phyloP scores from a whole-genome alignment of 139 green algal species.

The Nannochloris sp. region DNA sequence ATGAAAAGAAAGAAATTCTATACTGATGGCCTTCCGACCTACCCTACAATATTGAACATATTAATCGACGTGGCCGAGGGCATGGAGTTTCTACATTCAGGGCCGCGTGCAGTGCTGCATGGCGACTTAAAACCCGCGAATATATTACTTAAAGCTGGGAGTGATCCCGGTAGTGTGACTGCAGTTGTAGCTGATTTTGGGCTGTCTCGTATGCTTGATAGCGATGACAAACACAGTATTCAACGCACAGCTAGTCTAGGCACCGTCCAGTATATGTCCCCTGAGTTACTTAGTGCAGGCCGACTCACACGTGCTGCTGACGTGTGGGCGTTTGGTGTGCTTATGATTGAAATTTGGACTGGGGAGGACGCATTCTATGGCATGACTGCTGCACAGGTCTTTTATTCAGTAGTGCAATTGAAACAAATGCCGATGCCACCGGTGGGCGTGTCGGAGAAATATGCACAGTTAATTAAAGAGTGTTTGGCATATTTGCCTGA shows the following conservation, averaged over 20 bases:
- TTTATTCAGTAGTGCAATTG: neutral
- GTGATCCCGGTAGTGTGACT: neutral
- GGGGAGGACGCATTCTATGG: neutral
- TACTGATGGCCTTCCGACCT: neutral
- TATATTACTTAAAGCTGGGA: slow-evolving; percentile 9
- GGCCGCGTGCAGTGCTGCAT: neutral
- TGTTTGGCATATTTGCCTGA: too few relatives aligned
- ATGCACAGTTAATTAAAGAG: too few relatives aligned
- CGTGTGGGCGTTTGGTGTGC: neutral
- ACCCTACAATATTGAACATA: neutral
- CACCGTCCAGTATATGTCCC: slow-evolving; percentile 6
- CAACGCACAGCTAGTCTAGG: slow-evolving; percentile 3
- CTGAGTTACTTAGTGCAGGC: neutral
- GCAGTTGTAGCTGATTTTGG: slow-evolving; percentile 11
- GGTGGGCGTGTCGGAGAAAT: too few relatives aligned
- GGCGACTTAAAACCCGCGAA: slow-evolving; percentile 6
- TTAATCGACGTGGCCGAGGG: slow-evolving; percentile 6
- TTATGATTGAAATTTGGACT: neutral
- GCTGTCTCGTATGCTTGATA: neutral
- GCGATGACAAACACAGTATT: neutral
- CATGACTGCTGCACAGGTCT: neutral
- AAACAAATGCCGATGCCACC: too few relatives aligned
- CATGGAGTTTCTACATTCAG: slow-evolving; percentile 1
- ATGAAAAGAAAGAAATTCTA: neutral
- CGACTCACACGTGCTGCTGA: neutral